Evolutionary conservation across 768 basidiomycete genomes (phyloP).

Genomic region (Fomitopsis serialis): DNA sequence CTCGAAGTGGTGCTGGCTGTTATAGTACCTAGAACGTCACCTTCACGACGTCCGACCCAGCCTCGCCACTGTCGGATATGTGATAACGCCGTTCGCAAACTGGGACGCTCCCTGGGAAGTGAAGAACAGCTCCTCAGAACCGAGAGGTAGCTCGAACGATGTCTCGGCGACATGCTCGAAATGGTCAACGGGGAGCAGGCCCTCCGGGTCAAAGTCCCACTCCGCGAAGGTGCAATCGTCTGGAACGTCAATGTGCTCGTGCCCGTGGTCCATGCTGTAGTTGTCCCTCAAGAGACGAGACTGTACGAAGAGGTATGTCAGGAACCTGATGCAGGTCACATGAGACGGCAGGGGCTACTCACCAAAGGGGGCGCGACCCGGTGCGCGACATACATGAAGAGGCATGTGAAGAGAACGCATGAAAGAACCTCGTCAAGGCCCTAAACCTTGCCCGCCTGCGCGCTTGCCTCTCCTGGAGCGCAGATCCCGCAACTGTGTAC

Average conservation of each 20-base stretch:
- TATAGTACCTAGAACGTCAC: constrained; percentile 18
- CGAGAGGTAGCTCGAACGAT: constrained; percentile 10
- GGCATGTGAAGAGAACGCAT: neutral
- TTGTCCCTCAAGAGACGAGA: neutral
- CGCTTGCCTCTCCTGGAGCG: neutral
- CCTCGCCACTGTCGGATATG: constrained; percentile 4
- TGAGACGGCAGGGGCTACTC: neutral
- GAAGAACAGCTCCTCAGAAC: constrained; percentile 2
- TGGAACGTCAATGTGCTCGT: neutral
- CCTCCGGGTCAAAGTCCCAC: constrained; percentile 4
- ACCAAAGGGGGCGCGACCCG: neutral
- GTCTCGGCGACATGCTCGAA: constrained; percentile 4
- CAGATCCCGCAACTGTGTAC: neutral
- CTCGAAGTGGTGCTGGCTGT: constrained; percentile 1
- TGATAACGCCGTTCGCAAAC: constrained; percentile 9
- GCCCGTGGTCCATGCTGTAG: neutral
- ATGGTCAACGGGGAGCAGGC: neutral
- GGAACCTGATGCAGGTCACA: neutral
- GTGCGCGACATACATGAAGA: neutral
- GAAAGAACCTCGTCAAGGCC: neutral
- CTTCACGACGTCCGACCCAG: constrained; percentile 9
- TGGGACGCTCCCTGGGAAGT: neutral
- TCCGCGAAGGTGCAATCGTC: neutral
- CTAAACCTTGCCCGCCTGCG: neutral
- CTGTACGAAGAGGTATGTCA: neutral